Percentiles rank a stretch among this genome's conserved stretches.
phyloP scores from a whole-genome alignment of 1,139 yeast genomes.

The Candida albicans region DNA sequence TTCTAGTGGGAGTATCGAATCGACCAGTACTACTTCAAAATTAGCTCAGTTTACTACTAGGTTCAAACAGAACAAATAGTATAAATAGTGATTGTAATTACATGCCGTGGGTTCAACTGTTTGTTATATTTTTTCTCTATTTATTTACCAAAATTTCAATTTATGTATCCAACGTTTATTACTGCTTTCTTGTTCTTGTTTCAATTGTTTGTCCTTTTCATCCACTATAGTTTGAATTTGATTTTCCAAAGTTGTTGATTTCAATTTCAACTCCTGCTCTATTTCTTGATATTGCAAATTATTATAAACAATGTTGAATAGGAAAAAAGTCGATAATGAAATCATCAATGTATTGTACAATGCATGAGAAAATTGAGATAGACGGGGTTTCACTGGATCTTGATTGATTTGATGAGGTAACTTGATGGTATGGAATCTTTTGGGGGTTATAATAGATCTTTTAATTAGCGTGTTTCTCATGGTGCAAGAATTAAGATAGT shows the following conservation, averaged over 20 bases:
- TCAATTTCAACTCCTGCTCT: conserved; percentile 23
- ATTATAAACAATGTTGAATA: conserved; percentile 36
- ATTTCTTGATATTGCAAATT: conserved; percentile 33
- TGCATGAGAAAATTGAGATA: conserved; percentile 41
- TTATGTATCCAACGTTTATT: conserved; percentile 23
- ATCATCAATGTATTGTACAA: conserved; percentile 41
- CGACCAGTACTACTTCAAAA: conserved; percentile 36
- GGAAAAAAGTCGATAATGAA: conserved; percentile 42
- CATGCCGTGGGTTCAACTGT: too few relatives aligned
- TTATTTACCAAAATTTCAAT: conserved; percentile 22
- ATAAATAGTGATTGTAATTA: too few relatives aligned
- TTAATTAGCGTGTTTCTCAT: background rate
- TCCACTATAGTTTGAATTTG: conserved; percentile 35
- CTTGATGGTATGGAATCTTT: conserved; percentile 7
- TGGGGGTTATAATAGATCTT: background rate
- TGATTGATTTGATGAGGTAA: conserved; percentile 8
- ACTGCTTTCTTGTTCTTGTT: background rate
- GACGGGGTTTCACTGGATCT: conserved; percentile 27
- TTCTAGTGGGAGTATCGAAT: conserved; percentile 28
- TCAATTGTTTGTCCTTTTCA: conserved; percentile 23
- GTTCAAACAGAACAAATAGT: conserved; percentile 20
- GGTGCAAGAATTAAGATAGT: background rate
- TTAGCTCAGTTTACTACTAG: conserved; percentile 44
- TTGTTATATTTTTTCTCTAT: conserved; percentile 1
- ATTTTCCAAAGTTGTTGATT: conserved; percentile 29